Percentiles rank a stretch among this genome's conserved stretches.
phyloP scores from a whole-genome alignment of 2,329 filamentous ascomycete genomes.

The Penicillium psychrosexuale region DNA sequence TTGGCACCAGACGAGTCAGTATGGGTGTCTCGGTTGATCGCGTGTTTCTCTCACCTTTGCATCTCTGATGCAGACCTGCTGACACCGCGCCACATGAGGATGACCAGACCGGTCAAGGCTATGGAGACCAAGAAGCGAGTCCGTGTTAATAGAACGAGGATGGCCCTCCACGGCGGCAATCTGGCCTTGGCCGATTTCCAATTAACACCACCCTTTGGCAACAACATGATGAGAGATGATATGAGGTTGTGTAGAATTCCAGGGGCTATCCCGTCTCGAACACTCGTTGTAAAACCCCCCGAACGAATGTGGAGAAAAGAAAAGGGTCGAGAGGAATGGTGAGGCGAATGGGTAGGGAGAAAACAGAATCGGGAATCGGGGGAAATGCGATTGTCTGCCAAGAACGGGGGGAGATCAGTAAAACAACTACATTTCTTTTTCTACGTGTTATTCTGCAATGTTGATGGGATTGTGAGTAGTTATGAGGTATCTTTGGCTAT shows the following conservation, averaged over 20 bases:
- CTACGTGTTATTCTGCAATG: background rate
- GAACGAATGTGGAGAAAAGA: conserved; percentile 26
- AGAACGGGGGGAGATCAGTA: conserved; percentile 11
- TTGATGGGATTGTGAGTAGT: background rate
- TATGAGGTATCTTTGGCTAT: background rate
- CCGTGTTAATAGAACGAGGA: conserved; percentile 68
- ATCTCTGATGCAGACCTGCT: conserved; percentile 77
- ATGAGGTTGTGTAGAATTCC: conserved; percentile 8
- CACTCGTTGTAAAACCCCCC: conserved; percentile 24
- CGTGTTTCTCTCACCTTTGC: conserved; percentile 67
- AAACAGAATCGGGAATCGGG: conserved; percentile 22
- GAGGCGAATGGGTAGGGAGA: conserved; percentile 15
- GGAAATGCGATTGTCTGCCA: conserved; percentile 16
- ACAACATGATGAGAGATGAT: conserved; percentile 76
- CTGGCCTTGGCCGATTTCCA: conserved; percentile 86
- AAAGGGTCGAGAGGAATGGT: conserved; percentile 1
- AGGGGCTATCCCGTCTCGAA: conserved; percentile 21
- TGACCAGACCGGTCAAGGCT: conserved; percentile 64
- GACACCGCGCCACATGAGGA: conserved; percentile 87
- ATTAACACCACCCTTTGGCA: conserved; percentile 82
- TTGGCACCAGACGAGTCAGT: background rate
- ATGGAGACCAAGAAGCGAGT: conserved; percentile 75
- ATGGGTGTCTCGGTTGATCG: background rate
- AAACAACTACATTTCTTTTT: conserved; percentile 3
- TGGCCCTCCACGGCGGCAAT: conserved; percentile 71